Base-by-base conservation (phyloP, 2,329 filamentous ascomycete species). In the Aquanectria penicillioides region DNA sequence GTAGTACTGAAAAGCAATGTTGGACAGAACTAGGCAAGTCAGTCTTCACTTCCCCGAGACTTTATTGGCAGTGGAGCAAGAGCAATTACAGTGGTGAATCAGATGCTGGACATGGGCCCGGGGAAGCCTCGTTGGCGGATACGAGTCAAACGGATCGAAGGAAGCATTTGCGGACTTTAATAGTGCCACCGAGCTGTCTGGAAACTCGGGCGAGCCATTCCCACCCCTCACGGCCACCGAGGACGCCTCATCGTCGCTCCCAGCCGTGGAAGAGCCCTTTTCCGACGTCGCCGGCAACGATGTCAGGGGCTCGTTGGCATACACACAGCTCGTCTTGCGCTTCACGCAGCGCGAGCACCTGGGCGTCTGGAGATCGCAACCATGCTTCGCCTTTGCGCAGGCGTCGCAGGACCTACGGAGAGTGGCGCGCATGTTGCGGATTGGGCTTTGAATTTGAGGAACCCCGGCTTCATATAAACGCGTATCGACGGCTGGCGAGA, bases 1-100 rank as follows among this genome's bases (percentile, higher is more conserved):
- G 63, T 87, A 87, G 64, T 86, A 87, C 61, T 86, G 81, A 47
- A 87, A 87, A 0, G 84, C 83, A 41, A 87, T 86, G 38, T 81
- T 85, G 36, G 80, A 77, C 4, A 86, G 72, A 60, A 87, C 84
- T 86, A 51, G 11, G 34, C 23, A n/a, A 3, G 50, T 68, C 33
- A 71, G 72, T 65, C n/a, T 15, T 47, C 57, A 36, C 40, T 13
- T 13, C 5, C 4, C 22, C 7, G 12, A 26, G 13, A 5, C 9
- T 15, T 9, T 2, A 8, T 18, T 4, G n/a, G 6, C 38, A n/a
- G 31, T 15, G 20, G 11, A n/a, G n/a, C 6, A 37, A 20, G 22
- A 10, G 44, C 18, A 77, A 76, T 59, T 77, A 86, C 84, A 86
- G 64, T 77, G 77, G 62, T 85, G 78, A 22, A 86, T 86, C n/a